phyloP scores from a whole-genome alignment of 2,329 filamentous ascomycete genomes.

The Stagonosporopsis vannaccii region DNA sequence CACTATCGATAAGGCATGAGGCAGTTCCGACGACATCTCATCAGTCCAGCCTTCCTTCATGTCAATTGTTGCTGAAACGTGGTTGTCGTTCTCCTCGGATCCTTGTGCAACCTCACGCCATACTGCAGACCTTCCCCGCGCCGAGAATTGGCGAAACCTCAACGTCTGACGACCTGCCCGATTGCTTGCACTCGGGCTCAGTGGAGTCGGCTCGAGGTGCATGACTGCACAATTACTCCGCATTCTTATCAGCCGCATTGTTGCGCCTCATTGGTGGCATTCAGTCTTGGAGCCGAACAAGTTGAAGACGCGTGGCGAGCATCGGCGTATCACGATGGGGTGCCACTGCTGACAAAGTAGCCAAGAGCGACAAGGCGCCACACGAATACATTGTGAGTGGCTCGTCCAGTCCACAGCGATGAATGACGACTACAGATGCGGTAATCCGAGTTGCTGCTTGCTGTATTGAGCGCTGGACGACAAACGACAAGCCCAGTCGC shows the following conservation, averaged over 20 bases:
- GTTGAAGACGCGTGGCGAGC: slow-evolving; percentile 8
- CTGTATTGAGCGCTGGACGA: slow-evolving; percentile 1
- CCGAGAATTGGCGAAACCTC: slow-evolving; percentile 13
- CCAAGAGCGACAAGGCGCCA: slow-evolving; percentile 8
- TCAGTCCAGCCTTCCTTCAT: not conserved
- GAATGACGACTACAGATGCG: slow-evolving; percentile 9
- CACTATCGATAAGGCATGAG: slow-evolving; percentile 24
- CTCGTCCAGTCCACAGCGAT: not conserved
- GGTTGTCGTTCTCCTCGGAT: not conserved
- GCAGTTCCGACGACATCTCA: slow-evolving; percentile 29
- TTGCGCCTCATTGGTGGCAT: slow-evolving; percentile 19
- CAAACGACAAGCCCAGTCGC: slow-evolving; percentile 2
- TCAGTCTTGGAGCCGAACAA: slow-evolving; percentile 7
- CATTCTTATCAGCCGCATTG: slow-evolving; percentile 18
- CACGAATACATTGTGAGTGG: slow-evolving; percentile 5
- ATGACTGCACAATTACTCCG: slow-evolving; percentile 6
- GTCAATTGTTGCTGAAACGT: not conserved
- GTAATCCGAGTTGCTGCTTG: slow-evolving; percentile 1
- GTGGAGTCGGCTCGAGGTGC: slow-evolving; percentile 8
- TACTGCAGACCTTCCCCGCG: slow-evolving; percentile 6
- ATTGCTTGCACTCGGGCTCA: slow-evolving; percentile 5
- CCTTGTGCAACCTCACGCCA: not conserved
- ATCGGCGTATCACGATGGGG: slow-evolving; percentile 11
- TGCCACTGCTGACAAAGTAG: slow-evolving; percentile 9
- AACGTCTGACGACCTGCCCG: slow-evolving; percentile 18